Conservation (phyloP, 495 filamentous ascomycete species). For the Terfezia boudieri region DNA sequence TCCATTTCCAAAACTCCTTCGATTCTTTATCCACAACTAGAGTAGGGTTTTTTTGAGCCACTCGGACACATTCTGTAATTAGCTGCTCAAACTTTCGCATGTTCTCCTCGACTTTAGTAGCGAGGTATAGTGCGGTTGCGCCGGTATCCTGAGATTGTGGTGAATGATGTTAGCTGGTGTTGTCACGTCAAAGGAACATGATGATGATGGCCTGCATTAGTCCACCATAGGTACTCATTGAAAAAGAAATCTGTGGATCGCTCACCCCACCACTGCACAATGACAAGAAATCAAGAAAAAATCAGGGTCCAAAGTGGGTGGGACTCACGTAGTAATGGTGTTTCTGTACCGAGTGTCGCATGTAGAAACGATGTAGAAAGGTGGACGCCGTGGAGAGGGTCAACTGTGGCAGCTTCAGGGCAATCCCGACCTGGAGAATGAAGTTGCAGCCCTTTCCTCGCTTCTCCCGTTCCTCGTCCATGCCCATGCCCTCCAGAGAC, state of each 20-base stretch:
- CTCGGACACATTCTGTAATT: constrained; percentile 74
- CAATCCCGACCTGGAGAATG: constrained; percentile 78
- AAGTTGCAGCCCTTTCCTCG: constrained; percentile 88
- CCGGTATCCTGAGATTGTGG: constrained; percentile 38
- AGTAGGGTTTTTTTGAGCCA: constrained; percentile 79
- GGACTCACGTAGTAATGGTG: constrained; percentile 17
- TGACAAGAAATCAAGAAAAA: not conserved
- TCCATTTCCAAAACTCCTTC: constrained; percentile 94
- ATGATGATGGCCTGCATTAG: not conserved
- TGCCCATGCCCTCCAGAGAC: constrained; percentile 54
- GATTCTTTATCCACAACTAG: constrained; percentile 79
- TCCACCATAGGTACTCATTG: not conserved
- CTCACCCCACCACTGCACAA: constrained; percentile 9
- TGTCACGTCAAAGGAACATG: not conserved
- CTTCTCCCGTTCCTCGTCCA: constrained; percentile 49
- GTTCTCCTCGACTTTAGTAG: constrained; percentile 92
- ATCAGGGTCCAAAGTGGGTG: not conserved
- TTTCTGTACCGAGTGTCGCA: constrained; percentile 35
- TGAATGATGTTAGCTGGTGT: constrained; percentile 10
- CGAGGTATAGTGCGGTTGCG: constrained; percentile 73
- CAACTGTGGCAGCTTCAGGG: constrained; percentile 76
- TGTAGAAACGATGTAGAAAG: constrained; percentile 87
- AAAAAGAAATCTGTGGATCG: not conserved
- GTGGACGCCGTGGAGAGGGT: constrained; percentile 81
- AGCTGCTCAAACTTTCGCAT: constrained; percentile 83